A percentile compares a stretch with the other conserved stretches of the same genome.
Conservation (phyloP, 2,329 filamentous ascomycete genomes). For the Hypoxylon sp. region DNA sequence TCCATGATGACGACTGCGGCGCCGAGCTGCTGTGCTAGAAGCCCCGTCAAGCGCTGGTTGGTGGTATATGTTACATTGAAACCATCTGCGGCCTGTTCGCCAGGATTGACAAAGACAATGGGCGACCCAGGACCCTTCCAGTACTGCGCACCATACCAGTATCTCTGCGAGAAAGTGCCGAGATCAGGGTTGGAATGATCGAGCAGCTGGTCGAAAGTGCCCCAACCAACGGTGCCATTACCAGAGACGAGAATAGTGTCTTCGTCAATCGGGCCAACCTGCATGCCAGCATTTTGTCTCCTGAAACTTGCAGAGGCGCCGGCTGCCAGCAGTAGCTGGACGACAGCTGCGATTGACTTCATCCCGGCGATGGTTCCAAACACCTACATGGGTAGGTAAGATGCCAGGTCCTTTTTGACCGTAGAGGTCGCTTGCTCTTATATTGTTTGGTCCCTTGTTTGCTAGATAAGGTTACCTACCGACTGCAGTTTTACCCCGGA, state of each 20-base stretch:
- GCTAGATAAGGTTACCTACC: constrained; percentile 31
- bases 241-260: constrained; percentile 37
- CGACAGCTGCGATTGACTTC: constrained; percentile 47
- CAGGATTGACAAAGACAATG: constrained; percentile 60
- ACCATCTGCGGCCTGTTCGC: constrained; percentile 56
- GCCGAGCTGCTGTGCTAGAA: constrained; percentile 59
- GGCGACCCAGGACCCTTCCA: constrained; percentile 61
- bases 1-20: constrained; percentile 60
- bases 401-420: constrained; percentile 4
- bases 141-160: constrained; percentile 59
- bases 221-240: constrained; percentile 49
- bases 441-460: constrained; percentile 13
- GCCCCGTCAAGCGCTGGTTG: constrained; percentile 58
- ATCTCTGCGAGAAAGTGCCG: constrained; percentile 61
- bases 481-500: constrained; percentile 31
- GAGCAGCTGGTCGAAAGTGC: constrained; percentile 59
- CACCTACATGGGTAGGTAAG: constrained; percentile 18
- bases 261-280: constrained; percentile 51
- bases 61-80: constrained; percentile 61
- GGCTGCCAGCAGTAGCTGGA: constrained; percentile 52
- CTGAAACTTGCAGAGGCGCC: constrained; percentile 49
- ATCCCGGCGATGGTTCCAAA: constrained; percentile 45
- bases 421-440: constrained; percentile 21
- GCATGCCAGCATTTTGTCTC: constrained; percentile 48
- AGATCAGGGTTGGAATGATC: constrained; percentile 59